Conservation (phyloP, 2,329 filamentous ascomycete species). For the Colletotrichum tofieldiae region DNA sequence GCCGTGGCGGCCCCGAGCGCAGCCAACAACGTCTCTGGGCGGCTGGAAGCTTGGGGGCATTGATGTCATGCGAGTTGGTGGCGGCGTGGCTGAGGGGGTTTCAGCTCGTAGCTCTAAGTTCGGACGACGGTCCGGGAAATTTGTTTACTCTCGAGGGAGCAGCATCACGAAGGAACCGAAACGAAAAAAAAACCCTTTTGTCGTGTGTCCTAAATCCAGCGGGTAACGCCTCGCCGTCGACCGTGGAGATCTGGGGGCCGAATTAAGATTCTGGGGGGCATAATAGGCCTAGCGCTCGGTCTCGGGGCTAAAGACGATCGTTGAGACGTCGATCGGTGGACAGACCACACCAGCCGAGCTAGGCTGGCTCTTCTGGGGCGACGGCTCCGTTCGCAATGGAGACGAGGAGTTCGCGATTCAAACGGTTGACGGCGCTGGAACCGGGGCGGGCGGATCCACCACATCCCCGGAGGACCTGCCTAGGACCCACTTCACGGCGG, state of each 20-base stretch:
- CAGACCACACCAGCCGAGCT: neutral
- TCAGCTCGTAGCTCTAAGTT: neutral
- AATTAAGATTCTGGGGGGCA: conserved; percentile 1
- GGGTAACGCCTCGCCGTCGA: neutral
- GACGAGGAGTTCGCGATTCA: neutral
- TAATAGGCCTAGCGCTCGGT: neutral
- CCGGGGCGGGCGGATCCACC: neutral
- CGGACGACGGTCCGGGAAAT: neutral
- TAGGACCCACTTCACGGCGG: neutral
- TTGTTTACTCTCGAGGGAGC: neutral
- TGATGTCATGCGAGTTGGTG: neutral
- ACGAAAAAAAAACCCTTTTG: no score
- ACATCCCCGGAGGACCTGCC: neutral
- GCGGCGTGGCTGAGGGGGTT: neutral
- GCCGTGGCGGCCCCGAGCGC: neutral
- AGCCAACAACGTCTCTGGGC: neutral
- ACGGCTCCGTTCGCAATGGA: neutral
- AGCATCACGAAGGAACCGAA: neutral
- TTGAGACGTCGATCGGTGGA: neutral
- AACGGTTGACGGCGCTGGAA: conserved; percentile 2
- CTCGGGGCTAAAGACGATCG: neutral
- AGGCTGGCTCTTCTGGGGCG: neutral
- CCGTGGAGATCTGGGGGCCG: neutral
- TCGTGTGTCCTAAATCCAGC: neutral
- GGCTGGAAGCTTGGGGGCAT: neutral